phyloP scores from a whole-genome alignment of 2,329 filamentous ascomycete genomes.

The Gnomoniopsis smithogilvyi region DNA sequence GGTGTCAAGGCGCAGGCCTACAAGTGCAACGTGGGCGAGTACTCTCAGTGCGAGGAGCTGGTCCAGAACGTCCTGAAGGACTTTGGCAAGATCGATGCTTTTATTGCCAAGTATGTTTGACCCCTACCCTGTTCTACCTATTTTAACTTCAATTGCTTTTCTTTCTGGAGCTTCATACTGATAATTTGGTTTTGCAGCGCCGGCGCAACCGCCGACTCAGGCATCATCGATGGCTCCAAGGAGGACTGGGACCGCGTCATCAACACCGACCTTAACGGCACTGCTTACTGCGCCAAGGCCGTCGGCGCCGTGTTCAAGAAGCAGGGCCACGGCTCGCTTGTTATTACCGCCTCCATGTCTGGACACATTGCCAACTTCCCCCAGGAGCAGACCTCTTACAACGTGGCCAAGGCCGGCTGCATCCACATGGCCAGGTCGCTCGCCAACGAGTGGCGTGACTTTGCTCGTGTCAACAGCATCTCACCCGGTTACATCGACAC shows the following conservation, averaged over 20 bases:
- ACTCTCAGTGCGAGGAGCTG: slow-evolving; percentile 48
- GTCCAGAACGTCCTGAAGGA: slow-evolving; percentile 64
- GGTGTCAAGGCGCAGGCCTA: slow-evolving; percentile 64
- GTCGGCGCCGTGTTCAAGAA: slow-evolving; percentile 19
- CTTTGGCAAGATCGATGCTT: slow-evolving; percentile 71
- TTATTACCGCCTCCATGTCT: slow-evolving; percentile 76
- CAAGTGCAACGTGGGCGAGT: slow-evolving; percentile 55
- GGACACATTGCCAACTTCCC: slow-evolving; percentile 77
- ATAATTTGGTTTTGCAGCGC: slow-evolving; percentile 35
- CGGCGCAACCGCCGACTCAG: slow-evolving; percentile 65
- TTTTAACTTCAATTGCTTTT: no score
- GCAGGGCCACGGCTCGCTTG: slow-evolving; percentile 59
- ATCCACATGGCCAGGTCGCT: slow-evolving; percentile 48
- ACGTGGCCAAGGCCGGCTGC: slow-evolving; percentile 66
- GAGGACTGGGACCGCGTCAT: slow-evolving; percentile 78
- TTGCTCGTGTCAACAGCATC: slow-evolving; percentile 55
- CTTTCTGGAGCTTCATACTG: neutral
- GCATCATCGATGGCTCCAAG: slow-evolving; percentile 76
- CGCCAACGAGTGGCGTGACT: slow-evolving; percentile 62
- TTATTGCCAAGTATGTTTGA: slow-evolving; percentile 67
- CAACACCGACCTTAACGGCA: slow-evolving; percentile 70
- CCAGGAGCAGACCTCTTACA: slow-evolving; percentile 71
- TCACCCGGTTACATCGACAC: slow-evolving; percentile 61
- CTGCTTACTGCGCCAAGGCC: slow-evolving; percentile 84
- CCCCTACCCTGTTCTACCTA: no score